A percentile compares a stretch with the other conserved stretches of the same genome.
Conservation (phyloP, 108 stramenopile genomes). For the Fragilariopsis cylindrus region DNA sequence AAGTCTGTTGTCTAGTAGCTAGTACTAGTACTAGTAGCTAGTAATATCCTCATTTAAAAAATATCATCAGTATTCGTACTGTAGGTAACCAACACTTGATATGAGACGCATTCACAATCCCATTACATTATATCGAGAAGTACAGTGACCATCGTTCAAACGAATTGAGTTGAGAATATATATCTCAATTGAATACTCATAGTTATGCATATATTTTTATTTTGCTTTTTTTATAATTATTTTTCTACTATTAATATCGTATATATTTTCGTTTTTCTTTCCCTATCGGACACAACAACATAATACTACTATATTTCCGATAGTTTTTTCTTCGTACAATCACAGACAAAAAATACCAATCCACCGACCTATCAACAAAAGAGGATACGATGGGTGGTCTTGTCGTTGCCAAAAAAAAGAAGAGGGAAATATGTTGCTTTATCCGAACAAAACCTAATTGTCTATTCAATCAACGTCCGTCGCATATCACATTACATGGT, state of each 20-base stretch:
- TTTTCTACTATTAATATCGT: not conserved
- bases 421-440: not conserved
- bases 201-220: too few relatives aligned
- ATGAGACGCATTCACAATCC: too few relatives aligned
- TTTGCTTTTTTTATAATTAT: not conserved
- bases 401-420: not conserved
- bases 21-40: too few relatives aligned
- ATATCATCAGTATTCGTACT: too few relatives aligned
- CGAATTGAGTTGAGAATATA: too few relatives aligned
- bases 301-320: not conserved
- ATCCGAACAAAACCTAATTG: not conserved
- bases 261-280: slow-evolving; percentile 1
- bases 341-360: slow-evolving; percentile 1
- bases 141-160: too few relatives aligned
- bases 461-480: not conserved
- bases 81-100: too few relatives aligned
- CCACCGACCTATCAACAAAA: not conserved
- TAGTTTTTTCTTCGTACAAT: not conserved
- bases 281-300: slow-evolving; percentile 2
- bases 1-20: too few relatives aligned
- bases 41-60: too few relatives aligned
- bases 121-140: too few relatives aligned
- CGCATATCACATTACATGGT: not conserved
- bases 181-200: too few relatives aligned
- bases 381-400: not conserved